These are phyloP conservation scores for Inga oerstediana DNA, from an alignment of 306 rosid species.

Conservation along the genomic window DNA sequence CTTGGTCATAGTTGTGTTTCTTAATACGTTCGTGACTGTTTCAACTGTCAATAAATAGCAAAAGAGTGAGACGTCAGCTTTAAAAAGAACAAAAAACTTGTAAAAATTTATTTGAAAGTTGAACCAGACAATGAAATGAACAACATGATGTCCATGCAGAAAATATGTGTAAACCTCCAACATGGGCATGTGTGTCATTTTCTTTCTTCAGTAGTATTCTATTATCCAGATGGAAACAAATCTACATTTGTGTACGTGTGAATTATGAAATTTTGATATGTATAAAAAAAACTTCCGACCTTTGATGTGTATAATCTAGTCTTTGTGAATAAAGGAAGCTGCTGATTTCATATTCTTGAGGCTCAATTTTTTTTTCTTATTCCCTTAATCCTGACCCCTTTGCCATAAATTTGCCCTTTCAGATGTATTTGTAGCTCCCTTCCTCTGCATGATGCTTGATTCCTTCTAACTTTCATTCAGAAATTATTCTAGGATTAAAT, in stretches of 20 bases:
- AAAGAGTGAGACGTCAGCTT: background rate
- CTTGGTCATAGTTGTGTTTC: slow-evolving; percentile 2
- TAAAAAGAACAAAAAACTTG: background rate
- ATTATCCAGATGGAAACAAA: background rate
- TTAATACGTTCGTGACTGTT: background rate
- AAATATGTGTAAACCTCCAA: background rate
- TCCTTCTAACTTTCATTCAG: background rate
- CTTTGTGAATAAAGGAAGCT: background rate
- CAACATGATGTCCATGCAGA: background rate
- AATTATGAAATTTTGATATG: background rate
- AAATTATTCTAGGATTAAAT: background rate
- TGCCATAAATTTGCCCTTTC: background rate
- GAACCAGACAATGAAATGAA: background rate
- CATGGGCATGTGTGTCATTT: background rate
- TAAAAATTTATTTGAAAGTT: background rate
- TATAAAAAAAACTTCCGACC: background rate
- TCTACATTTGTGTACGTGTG: background rate
- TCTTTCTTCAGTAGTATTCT: background rate
- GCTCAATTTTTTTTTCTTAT: background rate
- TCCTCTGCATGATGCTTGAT: background rate
- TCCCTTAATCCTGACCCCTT: background rate
- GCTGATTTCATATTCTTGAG: background rate
- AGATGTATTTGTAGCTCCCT: background rate
- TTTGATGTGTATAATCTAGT: background rate
- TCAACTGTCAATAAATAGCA: background rate